Percentiles rank a stretch among this genome's conserved stretches.
These are phyloP conservation scores for Allium fistulosum DNA, from an alignment of 106 monocot genomes.

Conservation along the genomic window DNA sequence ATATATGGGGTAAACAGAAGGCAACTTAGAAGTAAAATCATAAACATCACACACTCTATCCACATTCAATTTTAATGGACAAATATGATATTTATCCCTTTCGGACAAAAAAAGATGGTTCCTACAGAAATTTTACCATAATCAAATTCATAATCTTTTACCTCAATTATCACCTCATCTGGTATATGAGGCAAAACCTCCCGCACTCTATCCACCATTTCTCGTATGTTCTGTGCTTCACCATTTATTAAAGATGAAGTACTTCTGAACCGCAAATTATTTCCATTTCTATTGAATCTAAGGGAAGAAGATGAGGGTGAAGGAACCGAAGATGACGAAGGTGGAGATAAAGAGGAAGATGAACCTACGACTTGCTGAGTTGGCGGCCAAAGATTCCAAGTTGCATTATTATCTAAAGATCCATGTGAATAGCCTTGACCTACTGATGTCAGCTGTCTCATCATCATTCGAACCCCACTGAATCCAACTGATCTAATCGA, in stretches of 20 bases:
- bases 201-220: slow-evolving; percentile 78
- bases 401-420: slow-evolving; percentile 31
- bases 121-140: too few relatives aligned
- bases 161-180: slow-evolving; percentile 91
- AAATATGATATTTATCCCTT: too few relatives aligned
- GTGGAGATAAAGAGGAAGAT: slow-evolving; percentile 18
- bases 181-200: slow-evolving; percentile 95
- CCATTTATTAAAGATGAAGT: slow-evolving; percentile 23
- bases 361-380: slow-evolving; percentile 11
- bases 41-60: too few relatives aligned
- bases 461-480: slow-evolving; percentile 89
- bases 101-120: too few relatives aligned
- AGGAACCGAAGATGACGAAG: slow-evolving; percentile 22
- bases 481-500: slow-evolving; percentile 52
- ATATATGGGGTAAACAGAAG: too few relatives aligned
- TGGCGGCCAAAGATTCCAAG: slow-evolving; percentile 67
- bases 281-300: slow-evolving; percentile 18
- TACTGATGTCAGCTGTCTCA: slow-evolving; percentile 86
- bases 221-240: slow-evolving; percentile 40
- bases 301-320: slow-evolving; percentile 9
- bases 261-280: slow-evolving; percentile 40
- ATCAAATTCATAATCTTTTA: slow-evolving; percentile 7
- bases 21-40: too few relatives aligned
- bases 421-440: slow-evolving; percentile 55
- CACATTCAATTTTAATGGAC: too few relatives aligned